Evolutionary conservation across 768 basidiomycete genomes (phyloP).

Genomic region (Phanerochaete carnosa): DNA sequence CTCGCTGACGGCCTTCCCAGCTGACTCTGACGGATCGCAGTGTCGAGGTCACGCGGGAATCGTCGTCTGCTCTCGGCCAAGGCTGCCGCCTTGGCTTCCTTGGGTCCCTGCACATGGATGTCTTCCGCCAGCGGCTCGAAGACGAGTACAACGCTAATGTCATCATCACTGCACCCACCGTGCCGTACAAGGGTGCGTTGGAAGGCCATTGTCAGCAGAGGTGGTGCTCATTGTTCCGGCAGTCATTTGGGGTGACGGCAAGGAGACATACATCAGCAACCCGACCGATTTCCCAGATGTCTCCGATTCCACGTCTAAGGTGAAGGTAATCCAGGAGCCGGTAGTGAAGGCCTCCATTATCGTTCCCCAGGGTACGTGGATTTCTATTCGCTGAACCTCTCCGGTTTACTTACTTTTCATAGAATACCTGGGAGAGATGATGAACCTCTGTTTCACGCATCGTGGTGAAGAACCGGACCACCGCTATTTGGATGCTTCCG

Average conservation of each 20-base stretch:
- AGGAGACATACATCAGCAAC: constrained; percentile 67
- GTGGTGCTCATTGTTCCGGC: constrained; percentile 25
- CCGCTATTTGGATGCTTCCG: constrained; percentile 70
- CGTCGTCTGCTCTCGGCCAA: constrained; percentile 91
- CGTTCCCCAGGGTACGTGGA: constrained; percentile 75
- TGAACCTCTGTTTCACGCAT: constrained; percentile 87
- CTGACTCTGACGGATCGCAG: constrained; percentile 84
- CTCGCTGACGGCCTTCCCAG: constrained; percentile 32
- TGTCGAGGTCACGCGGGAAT: constrained; percentile 88
- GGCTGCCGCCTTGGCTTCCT: constrained; percentile 94
- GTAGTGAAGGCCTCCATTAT: constrained; percentile 93
- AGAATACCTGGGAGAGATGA: constrained; percentile 96
- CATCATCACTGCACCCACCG: constrained; percentile 93
- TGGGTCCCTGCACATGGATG: constrained; percentile 95
- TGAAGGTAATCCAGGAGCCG: constrained; percentile 85
- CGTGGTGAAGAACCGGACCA: constrained; percentile 84
- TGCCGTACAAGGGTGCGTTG: constrained; percentile 79
- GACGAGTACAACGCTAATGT: constrained; percentile 96
- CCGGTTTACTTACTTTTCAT: neutral
- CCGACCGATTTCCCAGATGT: constrained; percentile 94
- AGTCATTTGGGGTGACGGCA: constrained; percentile 74
- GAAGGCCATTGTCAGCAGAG: constrained; percentile 41
- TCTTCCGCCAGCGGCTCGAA: constrained; percentile 92
- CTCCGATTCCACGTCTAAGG: constrained; percentile 52
- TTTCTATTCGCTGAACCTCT: neutral